phyloP scores from a whole-genome alignment of 2,329 filamentous ascomycete species.

The Aspergillus persii region DNA sequence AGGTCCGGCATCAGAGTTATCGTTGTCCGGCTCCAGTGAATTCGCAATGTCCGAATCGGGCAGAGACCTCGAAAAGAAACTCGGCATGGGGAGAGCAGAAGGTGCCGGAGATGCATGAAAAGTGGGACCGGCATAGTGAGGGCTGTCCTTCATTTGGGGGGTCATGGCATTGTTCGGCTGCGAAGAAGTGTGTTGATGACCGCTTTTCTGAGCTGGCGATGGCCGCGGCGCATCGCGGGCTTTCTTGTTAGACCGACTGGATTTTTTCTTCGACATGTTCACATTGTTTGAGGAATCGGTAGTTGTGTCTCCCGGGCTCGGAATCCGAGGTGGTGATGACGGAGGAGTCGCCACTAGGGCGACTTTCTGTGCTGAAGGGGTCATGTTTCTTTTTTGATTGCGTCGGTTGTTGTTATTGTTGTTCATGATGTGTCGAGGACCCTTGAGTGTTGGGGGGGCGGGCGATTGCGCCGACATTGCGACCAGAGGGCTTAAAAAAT shows the following conservation, averaged over 20 bases:
- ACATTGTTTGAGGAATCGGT: conserved; percentile 31
- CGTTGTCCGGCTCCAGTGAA: conserved; percentile 39
- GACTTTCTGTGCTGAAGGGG: conserved; percentile 30
- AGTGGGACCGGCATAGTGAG: conserved; percentile 79
- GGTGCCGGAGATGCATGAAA: conserved; percentile 94
- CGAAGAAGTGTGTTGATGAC: conserved; percentile 34
- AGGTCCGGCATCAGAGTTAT: conserved; percentile 35
- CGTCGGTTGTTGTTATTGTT: conserved; percentile 22
- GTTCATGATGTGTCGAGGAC: conserved; percentile 34
- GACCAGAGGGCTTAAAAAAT: conserved; percentile 50
- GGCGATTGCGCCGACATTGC: conserved; percentile 46
- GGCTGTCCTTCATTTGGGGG: conserved; percentile 38
- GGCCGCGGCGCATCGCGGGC: conserved; percentile 27
- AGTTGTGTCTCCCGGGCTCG: conserved; percentile 30
- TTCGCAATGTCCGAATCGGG: conserved; percentile 56
- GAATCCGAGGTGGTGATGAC: conserved; percentile 35
- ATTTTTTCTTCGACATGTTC: conserved; percentile 37
- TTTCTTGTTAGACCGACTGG: conserved; percentile 36
- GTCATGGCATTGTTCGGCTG: conserved; percentile 40
- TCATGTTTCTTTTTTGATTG: conserved; percentile 35
- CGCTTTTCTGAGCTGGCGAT: conserved; percentile 25
- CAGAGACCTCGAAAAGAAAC: conserved; percentile 75
- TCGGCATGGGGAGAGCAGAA: conserved; percentile 84
- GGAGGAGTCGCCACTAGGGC: conserved; percentile 33
- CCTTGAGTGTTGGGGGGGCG: conserved; percentile 40